Base-by-base conservation (phyloP, 179 eudicot species). In the Silene vulgaris region DNA sequence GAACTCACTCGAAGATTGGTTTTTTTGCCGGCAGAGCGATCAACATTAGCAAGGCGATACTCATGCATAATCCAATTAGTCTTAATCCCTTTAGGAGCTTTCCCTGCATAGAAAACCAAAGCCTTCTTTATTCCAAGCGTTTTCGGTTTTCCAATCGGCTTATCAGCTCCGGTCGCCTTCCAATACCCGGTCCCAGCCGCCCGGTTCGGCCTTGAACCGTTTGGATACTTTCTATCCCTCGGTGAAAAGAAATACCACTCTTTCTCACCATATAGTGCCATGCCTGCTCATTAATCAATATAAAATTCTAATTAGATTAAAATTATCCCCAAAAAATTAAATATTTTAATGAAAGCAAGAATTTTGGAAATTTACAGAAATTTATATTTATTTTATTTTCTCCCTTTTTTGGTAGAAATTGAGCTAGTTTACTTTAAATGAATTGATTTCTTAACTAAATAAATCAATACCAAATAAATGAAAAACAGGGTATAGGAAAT, bases 61-160 rank as follows among this genome's bases (percentile, higher is more conserved):
- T 91, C 97, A 76, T 91, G 97, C 97, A 91, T 91, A n/a, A 91
- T 91, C 97, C 97, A 91, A 61, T 91, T 89, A 70, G 97, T 91
- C 78, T 91, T 91, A 20, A 88, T 68, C 2, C 97, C 97, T 73
- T 59, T 85, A 5, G 97, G 97, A 2, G 97, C 90, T 83, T 87
- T 89, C 65, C 97, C 97, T 63, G 92, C 89, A 73, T 91, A 91
- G 73, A 91, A 91, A 6, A 91, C 97, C 71, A 91, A 79, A 8
- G 97, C 94, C 74, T 91, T 91, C 66, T 91, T 91, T 1, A 91
- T 91, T 1, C 90, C 97, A 8, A 85, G 82, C 2, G 97, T 13
- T 19, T 84, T 91, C 2, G 97, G 97, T 74, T 82, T 83, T 48
- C 97, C 97, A 17, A 91, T 79, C 7, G 97, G 89, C 68, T 89